Evolutionary conservation across 306 rosid species (phyloP).

Genomic region (Sindora glabra): DNA sequence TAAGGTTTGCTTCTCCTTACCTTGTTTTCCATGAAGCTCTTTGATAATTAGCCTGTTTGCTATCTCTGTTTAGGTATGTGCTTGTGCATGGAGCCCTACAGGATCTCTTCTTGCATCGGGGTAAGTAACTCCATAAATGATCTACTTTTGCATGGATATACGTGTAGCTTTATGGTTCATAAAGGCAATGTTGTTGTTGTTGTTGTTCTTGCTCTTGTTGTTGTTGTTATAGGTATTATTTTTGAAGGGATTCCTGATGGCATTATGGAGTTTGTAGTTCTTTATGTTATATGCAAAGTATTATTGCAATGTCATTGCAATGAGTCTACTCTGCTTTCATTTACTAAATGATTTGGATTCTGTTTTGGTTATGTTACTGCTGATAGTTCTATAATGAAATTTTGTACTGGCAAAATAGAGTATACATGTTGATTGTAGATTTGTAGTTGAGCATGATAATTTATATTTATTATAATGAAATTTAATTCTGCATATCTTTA

Average conservation of each 20-base stretch:
- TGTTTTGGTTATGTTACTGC: neutral
- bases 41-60: conserved; percentile 18
- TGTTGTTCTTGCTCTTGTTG: too few relatives aligned
- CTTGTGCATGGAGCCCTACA: conserved; percentile 97
- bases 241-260: neutral
- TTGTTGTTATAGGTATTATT: too few relatives aligned
- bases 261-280: neutral
- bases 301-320: neutral
- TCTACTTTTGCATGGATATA: conserved; percentile 1
- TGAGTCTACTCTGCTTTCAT: neutral
- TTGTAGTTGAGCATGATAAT: neutral
- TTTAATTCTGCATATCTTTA: neutral
- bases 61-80: conserved; percentile 65
- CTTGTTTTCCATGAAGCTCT: neutral
- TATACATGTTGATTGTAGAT: neutral
- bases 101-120: conserved; percentile 97
- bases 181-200: neutral
- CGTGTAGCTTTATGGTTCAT: neutral
- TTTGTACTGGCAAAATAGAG: neutral
- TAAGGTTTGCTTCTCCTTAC: neutral
- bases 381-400: neutral
- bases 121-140: conserved; percentile 32
- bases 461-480: neutral
- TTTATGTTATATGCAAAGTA: neutral
- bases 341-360: neutral